phyloP scores from a whole-genome alignment of 2,329 filamentous ascomycete species.

The Nemania sp. region DNA sequence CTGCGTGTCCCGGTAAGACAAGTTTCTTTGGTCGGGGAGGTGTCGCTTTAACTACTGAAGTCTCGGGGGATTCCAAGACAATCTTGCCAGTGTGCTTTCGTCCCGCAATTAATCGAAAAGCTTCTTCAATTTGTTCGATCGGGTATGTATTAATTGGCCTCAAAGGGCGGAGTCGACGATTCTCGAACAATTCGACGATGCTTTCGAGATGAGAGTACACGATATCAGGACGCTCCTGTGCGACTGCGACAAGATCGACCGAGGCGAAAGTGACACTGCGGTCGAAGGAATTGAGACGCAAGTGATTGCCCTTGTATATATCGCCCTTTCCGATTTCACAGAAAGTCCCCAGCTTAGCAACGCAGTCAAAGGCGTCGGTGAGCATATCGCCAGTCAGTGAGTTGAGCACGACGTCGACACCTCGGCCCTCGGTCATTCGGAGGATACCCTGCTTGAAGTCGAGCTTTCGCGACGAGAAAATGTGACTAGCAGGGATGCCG shows the following conservation, averaged over 20 bases:
- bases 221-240: slow-evolving; percentile 17
- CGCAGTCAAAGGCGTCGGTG: slow-evolving; percentile 37
- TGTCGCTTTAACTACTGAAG: slow-evolving; percentile 25
- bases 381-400: slow-evolving; percentile 31
- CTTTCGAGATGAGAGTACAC: slow-evolving; percentile 4
- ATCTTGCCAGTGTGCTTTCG: slow-evolving; percentile 48
- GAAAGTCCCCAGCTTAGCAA: slow-evolving; percentile 40
- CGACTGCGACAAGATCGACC: slow-evolving; percentile 19
- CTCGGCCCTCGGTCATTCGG: slow-evolving; percentile 27
- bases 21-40: slow-evolving; percentile 15
- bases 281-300: slow-evolving; percentile 44
- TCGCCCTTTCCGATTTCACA: slow-evolving; percentile 41
- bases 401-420: slow-evolving; percentile 26
- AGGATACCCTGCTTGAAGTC: slow-evolving; percentile 34
- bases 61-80: slow-evolving; percentile 29
- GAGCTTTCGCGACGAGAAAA: slow-evolving; percentile 34
- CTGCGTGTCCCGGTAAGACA: slow-evolving; percentile 26
- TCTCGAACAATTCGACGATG: slow-evolving; percentile 9
- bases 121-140: slow-evolving; percentile 37
- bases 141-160: slow-evolving; percentile 24
- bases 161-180: slow-evolving; percentile 8
- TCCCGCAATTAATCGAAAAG: slow-evolving; percentile 45
- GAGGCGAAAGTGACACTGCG: slow-evolving; percentile 18
- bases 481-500: slow-evolving; percentile 36
- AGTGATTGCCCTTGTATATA: slow-evolving; percentile 37